phyloP scores from a whole-genome alignment of 208 protist genomes.

The Acanthamoeba lugdunensis region DNA sequence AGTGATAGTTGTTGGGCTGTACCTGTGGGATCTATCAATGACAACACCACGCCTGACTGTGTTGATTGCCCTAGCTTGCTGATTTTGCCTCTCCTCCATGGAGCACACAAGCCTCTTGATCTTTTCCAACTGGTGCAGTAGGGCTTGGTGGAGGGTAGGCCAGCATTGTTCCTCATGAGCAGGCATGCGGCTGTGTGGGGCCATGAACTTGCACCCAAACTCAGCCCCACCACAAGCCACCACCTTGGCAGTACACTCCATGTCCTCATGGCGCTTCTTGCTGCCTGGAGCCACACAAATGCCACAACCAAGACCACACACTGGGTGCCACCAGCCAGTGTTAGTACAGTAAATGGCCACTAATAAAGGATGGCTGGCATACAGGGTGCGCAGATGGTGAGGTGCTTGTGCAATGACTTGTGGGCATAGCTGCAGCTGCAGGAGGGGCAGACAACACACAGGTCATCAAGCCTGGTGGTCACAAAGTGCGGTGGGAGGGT shows the following conservation, averaged over 20 bases:
- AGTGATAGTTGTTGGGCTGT: too few species aligned
- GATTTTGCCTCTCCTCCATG: neutral
- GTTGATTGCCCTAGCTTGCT: neutral
- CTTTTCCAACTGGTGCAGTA: neutral
- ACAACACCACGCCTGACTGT: too few species aligned
- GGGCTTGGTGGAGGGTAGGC: neutral
- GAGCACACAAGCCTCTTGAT: neutral
- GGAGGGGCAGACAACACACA: conserved; percentile 14
- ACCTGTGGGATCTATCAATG: too few species aligned
- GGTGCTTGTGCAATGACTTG: neutral
- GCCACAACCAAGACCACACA: conserved; percentile 4
- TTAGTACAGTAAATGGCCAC: neutral
- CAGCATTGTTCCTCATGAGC: neutral
- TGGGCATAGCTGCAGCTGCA: neutral
- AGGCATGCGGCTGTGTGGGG: neutral
- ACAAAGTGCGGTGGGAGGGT: neutral
- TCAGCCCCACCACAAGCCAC: neutral
- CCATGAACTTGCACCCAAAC: neutral
- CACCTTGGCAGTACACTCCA: neutral
- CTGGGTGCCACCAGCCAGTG: neutral
- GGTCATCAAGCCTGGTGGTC: conserved; percentile 5
- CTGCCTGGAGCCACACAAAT: neutral
- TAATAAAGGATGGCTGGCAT: neutral
- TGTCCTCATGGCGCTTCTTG: neutral
- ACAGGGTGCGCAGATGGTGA: neutral